Percentiles rank a stretch among this genome's conserved stretches.
Evolutionary conservation across 2,329 filamentous ascomycete genomes (phyloP).

Genomic region (Monascus ruber): DNA sequence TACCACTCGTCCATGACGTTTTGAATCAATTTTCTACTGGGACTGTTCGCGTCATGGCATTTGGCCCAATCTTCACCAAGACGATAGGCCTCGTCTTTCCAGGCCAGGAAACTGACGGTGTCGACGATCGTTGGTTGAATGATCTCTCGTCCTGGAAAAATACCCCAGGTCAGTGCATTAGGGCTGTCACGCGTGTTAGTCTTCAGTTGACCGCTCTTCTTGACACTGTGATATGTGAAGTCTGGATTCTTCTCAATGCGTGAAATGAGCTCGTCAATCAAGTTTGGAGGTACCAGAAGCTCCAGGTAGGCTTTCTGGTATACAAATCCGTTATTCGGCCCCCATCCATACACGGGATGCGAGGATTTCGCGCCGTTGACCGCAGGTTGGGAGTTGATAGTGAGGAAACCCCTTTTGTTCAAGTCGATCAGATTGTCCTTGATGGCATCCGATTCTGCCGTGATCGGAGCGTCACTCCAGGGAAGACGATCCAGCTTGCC

Average conservation of each 20-base stretch:
- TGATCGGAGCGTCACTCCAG: constrained; percentile 87
- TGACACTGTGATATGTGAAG: constrained; percentile 89
- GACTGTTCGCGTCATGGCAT: constrained; percentile 66
- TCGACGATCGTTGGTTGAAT: constrained; percentile 99
- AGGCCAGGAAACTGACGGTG: constrained; percentile 91
- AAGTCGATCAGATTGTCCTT: constrained; percentile 65
- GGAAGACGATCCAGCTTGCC: constrained; percentile 72
- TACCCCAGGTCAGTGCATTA: constrained; percentile 98
- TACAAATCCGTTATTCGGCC: constrained; percentile 86
- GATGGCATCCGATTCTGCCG: constrained; percentile 68
- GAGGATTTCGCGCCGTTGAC: constrained; percentile 84
- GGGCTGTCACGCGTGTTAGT: constrained; percentile 78
- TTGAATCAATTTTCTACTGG: constrained; percentile 69
- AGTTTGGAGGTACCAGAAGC: constrained; percentile 68
- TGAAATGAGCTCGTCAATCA: constrained; percentile 64
- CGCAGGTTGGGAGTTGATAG: constrained; percentile 94
- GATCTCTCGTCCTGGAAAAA: constrained; percentile 97
- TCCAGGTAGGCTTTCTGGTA: constrained; percentile 98
- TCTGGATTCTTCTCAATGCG: constrained; percentile 69
- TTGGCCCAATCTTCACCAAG: constrained; percentile 89
- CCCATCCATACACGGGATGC: constrained; percentile 84
- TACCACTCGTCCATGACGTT: constrained; percentile 84
- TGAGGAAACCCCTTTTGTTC: constrained; percentile 78
- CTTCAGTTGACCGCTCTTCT: constrained; percentile 66
- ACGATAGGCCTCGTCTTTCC: constrained; percentile 95